Base-by-base conservation (phyloP, 1,284 basidiomycete species). In the Moniliella sp. region DNA sequence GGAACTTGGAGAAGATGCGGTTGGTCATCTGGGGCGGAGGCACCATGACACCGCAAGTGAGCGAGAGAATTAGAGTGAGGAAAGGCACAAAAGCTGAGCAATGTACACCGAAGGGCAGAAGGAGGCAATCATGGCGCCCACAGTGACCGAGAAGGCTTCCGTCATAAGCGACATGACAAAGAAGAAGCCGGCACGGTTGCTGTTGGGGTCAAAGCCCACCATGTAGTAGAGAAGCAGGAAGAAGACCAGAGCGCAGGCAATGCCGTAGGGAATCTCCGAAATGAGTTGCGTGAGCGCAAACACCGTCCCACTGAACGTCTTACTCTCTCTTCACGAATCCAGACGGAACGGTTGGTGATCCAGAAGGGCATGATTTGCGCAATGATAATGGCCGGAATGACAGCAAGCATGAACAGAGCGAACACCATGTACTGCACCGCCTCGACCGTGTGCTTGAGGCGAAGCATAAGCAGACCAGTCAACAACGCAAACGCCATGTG, bases 361-460 rank as follows among this genome's bases (percentile, higher is more conserved):
- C 81, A 88, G 64, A 49, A 79, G 0, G 82, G 80, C 61, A 82
- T 76, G 36, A 84, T 74, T 61, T 79, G 76, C 2, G 69, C 64
- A 67, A 80, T 76, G 44, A 81, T 66, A 44, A 81, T 71, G 15
- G 75, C 74, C 12, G 78, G 77, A 16, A 79, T 58, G 28, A 80
- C 69, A 11, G 67, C 66, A 58, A 63, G 30, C 34, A 39, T 48
- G 9, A 45, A 52, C 32, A 78, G 72, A 15, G 67, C 70, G 61
- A 84, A 84, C 21, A 81, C 71, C 23, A 79, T 69, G 65, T 82
- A 86, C 54, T 93, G 78, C 16, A 91, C 63, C 29, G 77, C 73
- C 29, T 74, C 69, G 25, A 71, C 42, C 39, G 72, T 74, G 46
- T 71, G 63, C 31, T 70, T 69, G 14, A 84, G 66, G 53, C 77